A percentile compares a stretch with the other conserved stretches of the same genome.
These are phyloP conservation scores for Beauveria varroae DNA, from an alignment of 2,329 filamentous ascomycete species.

Conservation along the genomic window DNA sequence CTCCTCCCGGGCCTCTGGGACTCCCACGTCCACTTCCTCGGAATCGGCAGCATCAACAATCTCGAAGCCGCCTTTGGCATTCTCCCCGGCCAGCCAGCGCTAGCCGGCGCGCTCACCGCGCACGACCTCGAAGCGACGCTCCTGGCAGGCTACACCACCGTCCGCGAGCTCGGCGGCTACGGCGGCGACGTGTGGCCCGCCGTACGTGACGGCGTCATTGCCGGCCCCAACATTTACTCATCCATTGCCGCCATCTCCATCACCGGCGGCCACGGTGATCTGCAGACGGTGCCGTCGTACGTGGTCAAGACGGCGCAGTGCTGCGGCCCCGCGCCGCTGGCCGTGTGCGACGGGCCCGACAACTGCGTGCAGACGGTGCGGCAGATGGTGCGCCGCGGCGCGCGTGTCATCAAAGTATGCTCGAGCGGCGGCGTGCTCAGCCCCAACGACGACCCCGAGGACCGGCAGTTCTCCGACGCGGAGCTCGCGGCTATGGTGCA, in stretches of 20 bases:
- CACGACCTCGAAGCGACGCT: slow-evolving; percentile 34
- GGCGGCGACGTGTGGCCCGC: slow-evolving; percentile 32
- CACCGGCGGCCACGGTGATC: slow-evolving; percentile 41
- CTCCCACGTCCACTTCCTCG: slow-evolving; percentile 36
- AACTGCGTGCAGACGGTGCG: slow-evolving; percentile 37
- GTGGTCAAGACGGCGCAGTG: slow-evolving; percentile 24
- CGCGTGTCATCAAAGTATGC: slow-evolving; percentile 40
- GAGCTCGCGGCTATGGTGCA: slow-evolving; percentile 36
- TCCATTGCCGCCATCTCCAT: slow-evolving; percentile 33
- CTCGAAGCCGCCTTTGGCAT: slow-evolving; percentile 17
- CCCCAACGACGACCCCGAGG: slow-evolving; percentile 33
- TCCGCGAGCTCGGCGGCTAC: slow-evolving; percentile 39
- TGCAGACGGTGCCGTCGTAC: slow-evolving; percentile 28
- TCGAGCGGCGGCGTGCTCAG: slow-evolving; percentile 37
- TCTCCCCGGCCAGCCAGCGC: slow-evolving; percentile 18
- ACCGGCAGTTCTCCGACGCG: slow-evolving; percentile 35
- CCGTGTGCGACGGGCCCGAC: slow-evolving; percentile 37
- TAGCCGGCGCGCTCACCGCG: slow-evolving; percentile 33
- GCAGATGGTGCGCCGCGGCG: slow-evolving; percentile 35
- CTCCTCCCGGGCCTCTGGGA: slow-evolving; percentile 45
- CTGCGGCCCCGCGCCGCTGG: slow-evolving; percentile 23
- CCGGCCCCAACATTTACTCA: slow-evolving; percentile 40
- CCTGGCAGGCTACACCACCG: slow-evolving; percentile 39
- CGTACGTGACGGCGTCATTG: slow-evolving; percentile 33
- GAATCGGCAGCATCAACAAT: slow-evolving; percentile 16